Conservation (phyloP, 1,139 yeast genomes). For the Kazachstania sp. region DNA sequence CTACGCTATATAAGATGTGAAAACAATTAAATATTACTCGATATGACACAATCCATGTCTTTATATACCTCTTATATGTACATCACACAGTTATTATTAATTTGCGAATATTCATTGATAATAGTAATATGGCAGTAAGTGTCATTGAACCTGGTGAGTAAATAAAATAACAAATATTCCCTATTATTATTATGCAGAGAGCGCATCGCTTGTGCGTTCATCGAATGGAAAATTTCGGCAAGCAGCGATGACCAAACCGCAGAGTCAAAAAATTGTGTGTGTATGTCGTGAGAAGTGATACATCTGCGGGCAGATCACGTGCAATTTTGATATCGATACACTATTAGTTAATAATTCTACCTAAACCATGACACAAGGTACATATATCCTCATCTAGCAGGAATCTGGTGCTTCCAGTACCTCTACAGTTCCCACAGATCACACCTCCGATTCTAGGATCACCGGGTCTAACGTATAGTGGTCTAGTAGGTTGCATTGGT, state of each 20-base stretch:
- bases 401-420: conserved; percentile 49
- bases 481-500: conserved; percentile 12
- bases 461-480: conserved; percentile 56
- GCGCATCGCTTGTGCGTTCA: too few species aligned
- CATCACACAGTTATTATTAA: too few species aligned
- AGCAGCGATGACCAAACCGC: too few species aligned
- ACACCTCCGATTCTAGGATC: conserved; percentile 79
- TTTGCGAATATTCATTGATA: too few species aligned
- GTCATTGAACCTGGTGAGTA: too few species aligned
- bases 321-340: not conserved
- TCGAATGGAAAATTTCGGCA: too few species aligned
- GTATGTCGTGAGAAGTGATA: not conserved
- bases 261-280: not conserved
- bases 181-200: too few species aligned
- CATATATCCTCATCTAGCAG: conserved; percentile 52
- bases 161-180: too few species aligned
- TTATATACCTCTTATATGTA: too few species aligned
- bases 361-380: conserved; percentile 57
- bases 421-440: conserved; percentile 71
- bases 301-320: not conserved
- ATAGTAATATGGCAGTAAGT: too few species aligned
- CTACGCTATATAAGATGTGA: not conserved
- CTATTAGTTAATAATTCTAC: conserved; percentile 36
- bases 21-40: too few species aligned
- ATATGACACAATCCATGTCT: too few species aligned